These are phyloP conservation scores for Sporothrix sp. DNA, from an alignment of 2,329 filamentous ascomycete species.

Conservation along the genomic window DNA sequence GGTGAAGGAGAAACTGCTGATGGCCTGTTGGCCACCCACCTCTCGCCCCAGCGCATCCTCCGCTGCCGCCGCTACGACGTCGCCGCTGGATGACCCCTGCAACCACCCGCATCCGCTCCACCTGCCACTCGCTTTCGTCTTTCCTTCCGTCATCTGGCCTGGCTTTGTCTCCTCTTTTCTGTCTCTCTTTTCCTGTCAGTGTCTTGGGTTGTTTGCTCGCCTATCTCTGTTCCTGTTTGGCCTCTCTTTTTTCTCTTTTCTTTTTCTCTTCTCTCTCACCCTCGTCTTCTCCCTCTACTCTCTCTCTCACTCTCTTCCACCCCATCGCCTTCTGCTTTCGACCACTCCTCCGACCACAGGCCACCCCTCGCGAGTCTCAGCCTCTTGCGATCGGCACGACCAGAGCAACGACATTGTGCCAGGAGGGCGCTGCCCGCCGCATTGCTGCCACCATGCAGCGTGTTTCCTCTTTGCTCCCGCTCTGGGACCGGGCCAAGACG, in stretches of 20 bases:
- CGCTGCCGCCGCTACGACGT: constrained; percentile 4
- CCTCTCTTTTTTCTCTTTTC: neutral
- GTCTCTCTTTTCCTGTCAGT: neutral
- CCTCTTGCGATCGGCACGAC: neutral
- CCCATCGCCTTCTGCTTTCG: neutral
- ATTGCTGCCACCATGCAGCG: constrained; percentile 31
- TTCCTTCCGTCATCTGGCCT: constrained; percentile 6
- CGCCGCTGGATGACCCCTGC: constrained; percentile 4
- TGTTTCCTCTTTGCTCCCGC: constrained; percentile 36
- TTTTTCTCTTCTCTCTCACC: neutral
- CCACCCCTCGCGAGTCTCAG: neutral
- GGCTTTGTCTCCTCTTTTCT: neutral
- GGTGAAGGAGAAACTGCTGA: neutral
- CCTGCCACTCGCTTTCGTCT: constrained; percentile 1
- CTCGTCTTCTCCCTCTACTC: neutral
- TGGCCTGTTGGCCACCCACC: neutral
- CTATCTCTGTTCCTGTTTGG: neutral
- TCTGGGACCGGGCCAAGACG: constrained; percentile 25
- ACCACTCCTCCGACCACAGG: neutral
- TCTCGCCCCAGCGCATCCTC: neutral
- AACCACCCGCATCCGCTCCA: neutral
- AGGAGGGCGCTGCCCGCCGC: constrained; percentile 4
- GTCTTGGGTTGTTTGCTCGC: neutral
- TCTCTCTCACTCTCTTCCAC: neutral
- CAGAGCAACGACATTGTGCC: neutral